Evolutionary conservation across 305 asterid species (phyloP).

Genomic region (Fraxinus angustifolia): DNA sequence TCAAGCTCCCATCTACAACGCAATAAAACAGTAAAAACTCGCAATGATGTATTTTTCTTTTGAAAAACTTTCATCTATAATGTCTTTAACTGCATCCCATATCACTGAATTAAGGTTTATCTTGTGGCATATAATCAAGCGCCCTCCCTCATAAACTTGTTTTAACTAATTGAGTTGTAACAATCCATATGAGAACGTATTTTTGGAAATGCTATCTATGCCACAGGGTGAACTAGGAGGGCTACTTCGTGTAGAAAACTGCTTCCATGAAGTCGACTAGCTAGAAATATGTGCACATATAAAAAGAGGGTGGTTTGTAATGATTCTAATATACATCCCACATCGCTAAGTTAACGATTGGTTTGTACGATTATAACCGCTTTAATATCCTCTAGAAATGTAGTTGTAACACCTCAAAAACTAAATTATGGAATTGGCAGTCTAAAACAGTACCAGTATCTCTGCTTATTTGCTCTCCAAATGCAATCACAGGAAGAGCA

Average conservation of each 20-base stretch:
- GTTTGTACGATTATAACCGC: neutral
- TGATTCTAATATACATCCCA: neutral
- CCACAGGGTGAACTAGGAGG: neutral
- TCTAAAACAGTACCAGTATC: conserved; percentile 52
- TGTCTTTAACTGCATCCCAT: neutral
- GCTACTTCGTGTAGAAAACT: neutral
- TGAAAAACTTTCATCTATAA: neutral
- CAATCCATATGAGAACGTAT: neutral
- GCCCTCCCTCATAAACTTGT: neutral
- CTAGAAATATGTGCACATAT: neutral
- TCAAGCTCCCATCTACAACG: conserved; percentile 55
- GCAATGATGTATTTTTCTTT: neutral
- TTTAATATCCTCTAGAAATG: neutral
- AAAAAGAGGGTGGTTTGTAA: neutral
- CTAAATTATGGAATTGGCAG: neutral
- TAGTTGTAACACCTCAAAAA: neutral
- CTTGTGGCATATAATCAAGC: neutral
- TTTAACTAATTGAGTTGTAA: neutral
- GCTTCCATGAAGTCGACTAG: neutral
- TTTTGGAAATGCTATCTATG: neutral
- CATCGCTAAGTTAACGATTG: neutral
- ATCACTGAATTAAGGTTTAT: neutral
- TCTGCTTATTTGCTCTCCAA: conserved; percentile 79
- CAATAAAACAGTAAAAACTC: neutral
- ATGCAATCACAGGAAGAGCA: conserved; percentile 82